A percentile compares a stretch with the other conserved stretches of the same genome.
These are phyloP conservation scores for Fulvia fulva DNA, from an alignment of 2,329 filamentous ascomycete species.

Conservation along the genomic window DNA sequence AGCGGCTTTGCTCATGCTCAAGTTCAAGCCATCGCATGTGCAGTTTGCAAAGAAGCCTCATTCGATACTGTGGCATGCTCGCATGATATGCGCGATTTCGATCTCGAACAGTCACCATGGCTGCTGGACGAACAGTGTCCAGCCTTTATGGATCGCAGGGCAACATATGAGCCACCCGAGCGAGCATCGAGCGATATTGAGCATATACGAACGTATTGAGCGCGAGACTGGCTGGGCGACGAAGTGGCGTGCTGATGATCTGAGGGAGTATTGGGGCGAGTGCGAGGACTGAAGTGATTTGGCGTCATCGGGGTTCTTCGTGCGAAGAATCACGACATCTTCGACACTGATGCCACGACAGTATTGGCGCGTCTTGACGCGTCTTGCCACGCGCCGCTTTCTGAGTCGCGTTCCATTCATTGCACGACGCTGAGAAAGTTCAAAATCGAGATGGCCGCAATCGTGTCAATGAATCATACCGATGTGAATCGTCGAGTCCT, in stretches of 20 bases:
- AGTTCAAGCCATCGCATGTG: constrained; percentile 42
- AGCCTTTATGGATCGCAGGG: constrained; percentile 48
- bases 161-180: constrained; percentile 45
- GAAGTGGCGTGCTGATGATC: constrained; percentile 50
- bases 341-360: too few relatives aligned
- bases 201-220: constrained; percentile 49
- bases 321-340: too few relatives aligned
- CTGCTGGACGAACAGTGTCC: constrained; percentile 45
- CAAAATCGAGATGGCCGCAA: too few relatives aligned
- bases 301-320: too few relatives aligned
- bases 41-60: constrained; percentile 31
- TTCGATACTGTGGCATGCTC: constrained; percentile 47
- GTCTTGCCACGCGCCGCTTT: too few relatives aligned
- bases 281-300: neutral
- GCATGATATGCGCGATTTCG: constrained; percentile 46
- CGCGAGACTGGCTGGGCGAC: constrained; percentile 53
- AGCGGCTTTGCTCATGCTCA: constrained; percentile 51
- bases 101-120: constrained; percentile 44
- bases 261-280: constrained; percentile 52
- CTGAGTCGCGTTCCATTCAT: too few relatives aligned
- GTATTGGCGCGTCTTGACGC: too few relatives aligned
- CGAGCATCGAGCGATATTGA: constrained; percentile 46
- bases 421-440: too few relatives aligned
- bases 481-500: too few relatives aligned
- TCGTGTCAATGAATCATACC: too few relatives aligned